Conservation (phyloP, 192 early-diverging fungal genomes). For the Rhizophlyctis rosea region DNA sequence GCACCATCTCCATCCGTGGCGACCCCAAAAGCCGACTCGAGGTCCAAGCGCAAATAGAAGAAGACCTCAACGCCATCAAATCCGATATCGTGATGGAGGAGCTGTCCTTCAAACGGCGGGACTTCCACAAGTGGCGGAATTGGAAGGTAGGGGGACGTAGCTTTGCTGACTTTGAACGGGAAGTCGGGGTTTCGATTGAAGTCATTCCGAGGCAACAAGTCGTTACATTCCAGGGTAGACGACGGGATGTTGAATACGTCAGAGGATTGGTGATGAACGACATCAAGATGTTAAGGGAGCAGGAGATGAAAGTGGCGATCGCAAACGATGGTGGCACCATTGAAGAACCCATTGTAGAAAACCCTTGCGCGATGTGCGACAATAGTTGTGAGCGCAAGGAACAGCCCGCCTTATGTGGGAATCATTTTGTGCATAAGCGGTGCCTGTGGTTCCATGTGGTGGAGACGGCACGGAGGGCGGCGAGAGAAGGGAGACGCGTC, state of each 20-base stretch:
- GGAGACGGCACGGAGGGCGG: no score
- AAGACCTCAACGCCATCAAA: background rate
- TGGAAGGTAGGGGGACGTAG: background rate
- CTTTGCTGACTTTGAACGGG: background rate
- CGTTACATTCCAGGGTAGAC: background rate
- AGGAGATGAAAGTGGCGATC: background rate
- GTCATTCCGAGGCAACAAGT: background rate
- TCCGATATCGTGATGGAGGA: background rate
- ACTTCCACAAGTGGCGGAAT: background rate
- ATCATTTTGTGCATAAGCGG: background rate
- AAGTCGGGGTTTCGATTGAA: background rate
- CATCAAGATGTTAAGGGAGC: no score
- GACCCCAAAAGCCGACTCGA: no score
- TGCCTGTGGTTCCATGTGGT: background rate
- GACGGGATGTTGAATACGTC: background rate
- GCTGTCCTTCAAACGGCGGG: background rate
- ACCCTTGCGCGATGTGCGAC: background rate
- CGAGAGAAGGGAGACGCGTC: no score
- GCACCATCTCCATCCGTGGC: background rate
- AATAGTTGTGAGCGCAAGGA: background rate
- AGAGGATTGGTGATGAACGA: no score
- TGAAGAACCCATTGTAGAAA: background rate
- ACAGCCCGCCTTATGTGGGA: background rate
- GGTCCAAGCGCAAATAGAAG: no score
- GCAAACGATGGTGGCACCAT: background rate